These are phyloP conservation scores for Linaria vulgaris DNA, from an alignment of 257 asterid species.

Conservation along the genomic window DNA sequence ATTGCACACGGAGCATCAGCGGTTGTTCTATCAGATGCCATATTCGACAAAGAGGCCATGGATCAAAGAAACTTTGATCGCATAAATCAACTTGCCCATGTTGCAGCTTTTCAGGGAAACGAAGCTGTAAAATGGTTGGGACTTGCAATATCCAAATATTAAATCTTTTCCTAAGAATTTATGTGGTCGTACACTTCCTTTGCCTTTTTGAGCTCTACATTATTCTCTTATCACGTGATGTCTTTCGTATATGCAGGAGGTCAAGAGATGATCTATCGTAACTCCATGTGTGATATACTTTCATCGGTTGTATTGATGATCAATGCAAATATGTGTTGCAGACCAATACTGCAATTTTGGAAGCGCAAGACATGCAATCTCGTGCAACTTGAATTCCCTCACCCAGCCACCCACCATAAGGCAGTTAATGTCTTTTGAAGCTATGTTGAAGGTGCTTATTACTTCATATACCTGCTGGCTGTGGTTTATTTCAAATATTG, in stretches of 20 bases:
- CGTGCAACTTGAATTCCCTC: conserved; percentile 2
- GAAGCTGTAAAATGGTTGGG: conserved; percentile 51
- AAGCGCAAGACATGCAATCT: too few relatives aligned
- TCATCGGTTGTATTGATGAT: too few relatives aligned
- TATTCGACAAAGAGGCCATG: conserved; percentile 67
- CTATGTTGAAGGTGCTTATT: neutral
- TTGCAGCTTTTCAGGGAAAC: conserved; percentile 48
- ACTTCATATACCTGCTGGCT: neutral
- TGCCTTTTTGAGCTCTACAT: neutral
- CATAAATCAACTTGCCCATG: conserved; percentile 48
- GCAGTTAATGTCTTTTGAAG: neutral
- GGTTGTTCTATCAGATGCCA: conserved; percentile 84
- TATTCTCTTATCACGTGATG: neutral
- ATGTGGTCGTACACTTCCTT: neutral
- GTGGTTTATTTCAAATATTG: neutral
- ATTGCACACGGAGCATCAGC: conserved; percentile 68
- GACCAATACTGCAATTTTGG: neutral
- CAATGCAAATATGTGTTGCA: neutral
- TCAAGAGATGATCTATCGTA: neutral
- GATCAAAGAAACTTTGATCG: conserved; percentile 36
- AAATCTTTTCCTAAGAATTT: neutral
- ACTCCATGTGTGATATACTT: neutral
- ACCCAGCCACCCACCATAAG: neutral
- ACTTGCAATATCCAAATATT: neutral
- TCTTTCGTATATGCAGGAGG: conserved; percentile 24